Evolutionary conservation across 2,329 filamentous ascomycete genomes (phyloP).

Genomic region (Talaromyces pinophilus): DNA sequence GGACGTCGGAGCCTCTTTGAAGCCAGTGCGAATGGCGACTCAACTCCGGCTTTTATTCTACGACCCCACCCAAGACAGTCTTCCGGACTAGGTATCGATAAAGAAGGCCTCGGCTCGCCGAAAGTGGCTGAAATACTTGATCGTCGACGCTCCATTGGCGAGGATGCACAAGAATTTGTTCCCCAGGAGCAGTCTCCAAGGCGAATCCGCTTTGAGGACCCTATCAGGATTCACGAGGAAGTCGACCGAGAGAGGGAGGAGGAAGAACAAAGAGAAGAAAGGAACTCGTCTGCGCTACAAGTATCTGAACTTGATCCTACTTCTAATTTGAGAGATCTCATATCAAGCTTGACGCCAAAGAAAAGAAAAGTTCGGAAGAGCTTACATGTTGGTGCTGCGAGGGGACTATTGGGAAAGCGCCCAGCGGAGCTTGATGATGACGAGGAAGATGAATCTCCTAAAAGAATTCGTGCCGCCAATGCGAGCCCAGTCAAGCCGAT

Average conservation of each 20-base stretch:
- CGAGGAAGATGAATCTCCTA: slow-evolving; percentile 58
- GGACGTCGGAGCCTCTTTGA: slow-evolving; percentile 54
- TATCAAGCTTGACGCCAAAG: slow-evolving; percentile 74
- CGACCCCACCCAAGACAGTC: slow-evolving; percentile 62
- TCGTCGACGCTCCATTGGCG: slow-evolving; percentile 69
- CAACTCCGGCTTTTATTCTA: slow-evolving; percentile 65
- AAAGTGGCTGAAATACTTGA: slow-evolving; percentile 71
- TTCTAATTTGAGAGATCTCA: slow-evolving; percentile 72
- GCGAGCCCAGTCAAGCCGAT: slow-evolving; percentile 76
- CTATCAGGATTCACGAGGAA: slow-evolving; percentile 62
- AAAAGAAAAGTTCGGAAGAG: slow-evolving; percentile 73
- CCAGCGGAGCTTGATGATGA: slow-evolving; percentile 70
- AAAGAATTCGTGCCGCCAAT: slow-evolving; percentile 70
- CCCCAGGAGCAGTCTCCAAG: slow-evolving; percentile 49
- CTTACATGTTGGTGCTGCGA: slow-evolving; percentile 72
- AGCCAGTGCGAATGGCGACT: slow-evolving; percentile 54
- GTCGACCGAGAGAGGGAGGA: slow-evolving; percentile 63
- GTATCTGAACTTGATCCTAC: slow-evolving; percentile 64
- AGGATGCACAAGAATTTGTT: slow-evolving; percentile 64
- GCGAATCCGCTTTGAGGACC: slow-evolving; percentile 66
- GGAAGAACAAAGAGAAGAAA: slow-evolving; percentile 63
- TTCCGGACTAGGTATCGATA: slow-evolving; percentile 70
- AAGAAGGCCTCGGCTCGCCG: slow-evolving; percentile 72
- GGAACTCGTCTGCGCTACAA: slow-evolving; percentile 46
- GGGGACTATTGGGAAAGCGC: slow-evolving; percentile 71